Conservation (phyloP, 2,329 filamentous ascomycete genomes). For the Trichoderma atroviride region DNA sequence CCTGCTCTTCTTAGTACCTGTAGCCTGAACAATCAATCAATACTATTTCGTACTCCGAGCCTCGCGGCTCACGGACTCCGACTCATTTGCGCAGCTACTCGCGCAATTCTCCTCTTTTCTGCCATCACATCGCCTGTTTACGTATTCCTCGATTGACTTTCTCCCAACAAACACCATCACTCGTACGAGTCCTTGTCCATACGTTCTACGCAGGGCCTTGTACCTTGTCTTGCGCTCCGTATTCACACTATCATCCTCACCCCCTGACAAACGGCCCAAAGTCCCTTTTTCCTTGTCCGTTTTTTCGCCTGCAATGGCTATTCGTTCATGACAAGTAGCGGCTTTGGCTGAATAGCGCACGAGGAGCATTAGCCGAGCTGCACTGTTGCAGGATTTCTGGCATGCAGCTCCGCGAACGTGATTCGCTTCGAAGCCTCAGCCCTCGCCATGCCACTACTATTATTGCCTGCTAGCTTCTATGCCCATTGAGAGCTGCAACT, state of each 20-base stretch:
- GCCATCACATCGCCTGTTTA: background rate
- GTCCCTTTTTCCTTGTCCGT: background rate
- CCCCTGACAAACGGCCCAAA: background rate
- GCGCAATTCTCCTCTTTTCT: background rate
- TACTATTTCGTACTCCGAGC: background rate
- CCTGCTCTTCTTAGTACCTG: background rate
- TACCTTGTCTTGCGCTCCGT: background rate
- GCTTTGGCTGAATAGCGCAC: background rate
- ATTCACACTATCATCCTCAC: background rate
- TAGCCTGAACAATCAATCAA: background rate
- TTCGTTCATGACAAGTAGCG: background rate
- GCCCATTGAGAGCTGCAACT: background rate
- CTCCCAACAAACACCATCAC: background rate
- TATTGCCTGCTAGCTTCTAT: conserved; percentile 11
- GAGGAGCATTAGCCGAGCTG: conserved; percentile 8
- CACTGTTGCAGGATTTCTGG: conserved; percentile 14
- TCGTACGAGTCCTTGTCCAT: background rate
- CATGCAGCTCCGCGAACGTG: conserved; percentile 26
- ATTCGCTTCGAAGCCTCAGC: conserved; percentile 10
- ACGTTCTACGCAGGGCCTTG: background rate
- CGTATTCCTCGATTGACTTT: background rate
- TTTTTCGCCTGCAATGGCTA: background rate
- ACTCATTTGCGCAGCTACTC: background rate
- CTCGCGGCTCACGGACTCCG: conserved; percentile 1
- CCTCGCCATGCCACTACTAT: conserved; percentile 5